phyloP scores from a whole-genome alignment of 2,329 filamentous ascomycete genomes.

The Aspergillus cejpii region DNA sequence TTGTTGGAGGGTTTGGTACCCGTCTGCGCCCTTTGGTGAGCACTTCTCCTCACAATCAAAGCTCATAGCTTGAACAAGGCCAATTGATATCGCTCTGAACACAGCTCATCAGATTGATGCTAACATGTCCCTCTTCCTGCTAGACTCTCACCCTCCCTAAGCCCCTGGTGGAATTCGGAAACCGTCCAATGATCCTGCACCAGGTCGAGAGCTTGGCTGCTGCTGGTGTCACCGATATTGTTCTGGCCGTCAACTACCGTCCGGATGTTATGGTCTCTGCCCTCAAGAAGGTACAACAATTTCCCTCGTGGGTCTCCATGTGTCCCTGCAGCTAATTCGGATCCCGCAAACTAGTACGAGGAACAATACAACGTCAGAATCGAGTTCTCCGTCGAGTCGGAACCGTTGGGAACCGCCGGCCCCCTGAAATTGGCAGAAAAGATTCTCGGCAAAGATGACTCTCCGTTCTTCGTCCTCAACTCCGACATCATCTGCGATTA shows the following conservation, averaged over 20 bases:
- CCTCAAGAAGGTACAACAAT: constrained; percentile 66
- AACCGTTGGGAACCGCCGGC: constrained; percentile 90
- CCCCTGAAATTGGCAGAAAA: constrained; percentile 92
- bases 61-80: constrained; percentile 11
- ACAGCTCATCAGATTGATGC: constrained; percentile 3
- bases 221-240: constrained; percentile 93
- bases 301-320: neutral
- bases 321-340: constrained; percentile 2
- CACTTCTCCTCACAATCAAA: constrained; percentile 20
- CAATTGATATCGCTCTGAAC: neutral
- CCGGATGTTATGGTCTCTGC: constrained; percentile 96
- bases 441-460: constrained; percentile 85
- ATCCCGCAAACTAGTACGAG: constrained; percentile 59
- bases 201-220: constrained; percentile 92
- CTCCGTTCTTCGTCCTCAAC: constrained; percentile 97
- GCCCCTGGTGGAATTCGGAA: constrained; percentile 94
- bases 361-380: constrained; percentile 89
- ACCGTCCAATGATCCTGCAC: constrained; percentile 98
- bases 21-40: constrained; percentile 90
- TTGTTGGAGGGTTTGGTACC: constrained; percentile 97
- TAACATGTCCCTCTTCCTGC: constrained; percentile 9
- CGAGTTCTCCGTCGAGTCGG: constrained; percentile 92
- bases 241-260: constrained; percentile 96
- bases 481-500: constrained; percentile 98
- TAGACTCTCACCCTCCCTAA: constrained; percentile 96